Conservation (phyloP, 331 rosid genomes). For the Malus hybrid region DNA sequence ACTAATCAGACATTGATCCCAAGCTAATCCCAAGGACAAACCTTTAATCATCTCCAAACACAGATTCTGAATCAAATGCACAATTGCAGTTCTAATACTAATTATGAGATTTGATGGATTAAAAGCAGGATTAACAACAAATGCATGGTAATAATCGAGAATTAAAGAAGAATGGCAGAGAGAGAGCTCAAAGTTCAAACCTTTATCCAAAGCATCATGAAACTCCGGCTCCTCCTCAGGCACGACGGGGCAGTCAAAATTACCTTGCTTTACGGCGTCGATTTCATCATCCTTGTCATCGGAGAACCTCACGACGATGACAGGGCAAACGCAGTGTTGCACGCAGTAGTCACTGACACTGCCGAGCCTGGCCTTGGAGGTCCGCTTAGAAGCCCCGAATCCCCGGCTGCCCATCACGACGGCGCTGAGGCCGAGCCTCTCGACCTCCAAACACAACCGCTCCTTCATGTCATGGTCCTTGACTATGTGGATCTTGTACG, state of each 20-base stretch:
- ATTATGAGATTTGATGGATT: not conserved
- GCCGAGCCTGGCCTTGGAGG: conserved; percentile 9
- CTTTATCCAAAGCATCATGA: conserved; percentile 21
- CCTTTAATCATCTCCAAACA: not conserved
- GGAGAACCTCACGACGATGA: conserved; percentile 13
- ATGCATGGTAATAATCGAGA: not conserved
- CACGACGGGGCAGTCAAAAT: not conserved
- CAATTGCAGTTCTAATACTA: not conserved
- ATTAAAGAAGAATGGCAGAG: not conserved
- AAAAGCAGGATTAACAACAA: not conserved
- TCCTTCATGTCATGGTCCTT: conserved; percentile 25
- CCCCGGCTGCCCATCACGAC: conserved; percentile 23
- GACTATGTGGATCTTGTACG: conserved; percentile 23
- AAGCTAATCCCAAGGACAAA: no score
- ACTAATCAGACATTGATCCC: not conserved
- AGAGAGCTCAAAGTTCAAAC: not conserved
- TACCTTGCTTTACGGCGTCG: not conserved
- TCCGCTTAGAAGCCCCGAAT: conserved; percentile 1
- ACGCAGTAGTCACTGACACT: conserved; percentile 23
- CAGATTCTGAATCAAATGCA: not conserved
- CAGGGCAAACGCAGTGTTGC: conserved; percentile 21
- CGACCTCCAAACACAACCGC: conserved; percentile 17
- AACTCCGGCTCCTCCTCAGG: conserved; percentile 18
- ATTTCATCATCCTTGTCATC: conserved; percentile 7
- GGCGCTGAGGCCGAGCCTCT: conserved; percentile 16